These are phyloP conservation scores for Lentinula sp. DNA, from an alignment of 768 basidiomycete species.

Conservation along the genomic window DNA sequence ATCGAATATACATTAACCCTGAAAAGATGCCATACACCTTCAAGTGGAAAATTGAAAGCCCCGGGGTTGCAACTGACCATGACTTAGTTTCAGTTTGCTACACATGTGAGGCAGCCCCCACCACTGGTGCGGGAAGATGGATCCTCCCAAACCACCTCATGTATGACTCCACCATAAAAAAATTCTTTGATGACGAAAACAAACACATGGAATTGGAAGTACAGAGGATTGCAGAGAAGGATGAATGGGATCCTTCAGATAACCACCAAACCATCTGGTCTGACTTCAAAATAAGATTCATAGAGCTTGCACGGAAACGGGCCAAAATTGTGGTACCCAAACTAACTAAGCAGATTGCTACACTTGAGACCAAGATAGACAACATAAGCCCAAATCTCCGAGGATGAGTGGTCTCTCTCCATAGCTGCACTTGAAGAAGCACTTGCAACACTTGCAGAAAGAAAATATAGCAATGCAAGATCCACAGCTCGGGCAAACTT, in stretches of 20 bases:
- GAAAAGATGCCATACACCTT: too few species aligned
- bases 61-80: constrained; percentile 25
- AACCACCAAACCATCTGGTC: constrained; percentile 8
- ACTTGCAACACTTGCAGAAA: neutral
- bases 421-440: constrained; percentile 1
- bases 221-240: neutral
- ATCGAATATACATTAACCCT: too few species aligned
- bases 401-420: neutral
- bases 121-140: constrained; percentile 27
- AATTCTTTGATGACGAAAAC: neutral
- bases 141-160: constrained; percentile 15
- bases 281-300: constrained; percentile 5
- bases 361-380: neutral
- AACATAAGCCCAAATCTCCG: neutral
- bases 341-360: neutral
- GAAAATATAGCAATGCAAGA: neutral
- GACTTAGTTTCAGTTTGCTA: constrained; percentile 19
- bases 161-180: constrained; percentile 14
- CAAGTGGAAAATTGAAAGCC: constrained; percentile 19
- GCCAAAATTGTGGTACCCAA: constrained; percentile 8
- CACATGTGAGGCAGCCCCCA: constrained; percentile 14
- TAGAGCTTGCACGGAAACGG: constrained; percentile 3
- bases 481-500: constrained; percentile 7
- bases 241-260: neutral
- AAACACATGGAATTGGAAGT: neutral